Evolutionary conservation across 2,329 filamentous ascomycete species (phyloP), one percentile per base, ranked within the genome.

Genomic region (Talaromyces albobiverticillius): DNA sequence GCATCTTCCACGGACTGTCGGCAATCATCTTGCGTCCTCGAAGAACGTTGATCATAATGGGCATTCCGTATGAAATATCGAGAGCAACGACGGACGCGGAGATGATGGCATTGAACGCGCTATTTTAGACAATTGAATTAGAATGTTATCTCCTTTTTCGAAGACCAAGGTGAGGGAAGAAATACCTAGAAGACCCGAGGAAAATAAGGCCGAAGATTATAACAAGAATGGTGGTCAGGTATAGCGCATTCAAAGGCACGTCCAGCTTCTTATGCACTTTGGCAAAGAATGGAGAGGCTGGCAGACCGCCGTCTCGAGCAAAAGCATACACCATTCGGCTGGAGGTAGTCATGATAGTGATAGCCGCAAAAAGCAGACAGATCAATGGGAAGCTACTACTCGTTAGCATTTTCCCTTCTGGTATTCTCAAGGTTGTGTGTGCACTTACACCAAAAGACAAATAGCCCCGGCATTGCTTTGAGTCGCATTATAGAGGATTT

Each of bases 21-120:
- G 87, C 87, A 6, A 90, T 72, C 74, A 83, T 83, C 47, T 76
- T 82, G 7, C 87, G 80, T 7, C 87, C 85, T 1, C 85, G 82
- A 2, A 88, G 67, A 54, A 84, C 80, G 61, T 90, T 89, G 60
- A 91, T 83, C 0, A 81, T 76, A 45, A 89, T 82, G 0, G 88
- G 89, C 36, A 92, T 88, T 5, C 82, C 88, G 61, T 92, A 92
- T 2, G 85, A 86, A 4, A 91, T 72, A 6, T 86, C 83, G 0
- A 92, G 77, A 1, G 87, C 82, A 7, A 90, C 86, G 0, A 91
- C 87, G 0, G 85, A 87, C 0, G 86, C 82, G 0, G 85, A 83
- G 1, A 87, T 79, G 60, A 90, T 87, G 13, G 86, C 86, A 40
- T 86, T 88, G 70, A 90, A 89, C 0, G 87, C 86, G 56, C 80